Conservation (phyloP, 2,329 filamentous ascomycete genomes). For the Leptodontidium sp. region DNA sequence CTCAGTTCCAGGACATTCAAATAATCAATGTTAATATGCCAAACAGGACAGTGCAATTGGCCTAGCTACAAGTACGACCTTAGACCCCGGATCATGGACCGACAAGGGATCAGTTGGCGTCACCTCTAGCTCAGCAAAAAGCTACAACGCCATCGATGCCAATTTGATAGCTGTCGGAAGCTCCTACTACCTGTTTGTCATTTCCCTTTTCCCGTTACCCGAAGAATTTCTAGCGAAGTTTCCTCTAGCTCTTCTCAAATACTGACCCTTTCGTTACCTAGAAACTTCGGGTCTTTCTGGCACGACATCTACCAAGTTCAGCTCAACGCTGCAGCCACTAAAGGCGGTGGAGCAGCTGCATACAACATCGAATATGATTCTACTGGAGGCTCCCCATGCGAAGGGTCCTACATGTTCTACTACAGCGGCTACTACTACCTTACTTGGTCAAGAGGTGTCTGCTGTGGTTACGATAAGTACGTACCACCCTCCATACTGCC, state of each 20-base stretch:
- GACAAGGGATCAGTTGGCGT: conserved; percentile 65
- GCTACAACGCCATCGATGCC: conserved; percentile 69
- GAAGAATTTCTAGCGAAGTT: background rate
- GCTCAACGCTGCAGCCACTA: conserved; percentile 52
- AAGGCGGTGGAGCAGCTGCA: conserved; percentile 43
- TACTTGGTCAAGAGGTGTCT: conserved; percentile 67
- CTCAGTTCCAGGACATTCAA: background rate
- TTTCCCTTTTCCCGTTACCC: background rate
- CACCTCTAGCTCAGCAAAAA: conserved; percentile 50
- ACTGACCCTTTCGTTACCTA: background rate
- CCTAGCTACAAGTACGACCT: conserved; percentile 50
- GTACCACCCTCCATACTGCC: conserved; percentile 30
- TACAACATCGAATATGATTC: conserved; percentile 63
- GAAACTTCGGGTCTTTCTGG: conserved; percentile 75
- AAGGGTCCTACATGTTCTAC: conserved; percentile 65
- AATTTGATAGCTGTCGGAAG: conserved; percentile 57
- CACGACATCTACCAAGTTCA: conserved; percentile 66
- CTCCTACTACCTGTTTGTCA: conserved; percentile 53
- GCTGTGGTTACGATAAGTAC: conserved; percentile 65
- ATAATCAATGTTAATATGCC: background rate
- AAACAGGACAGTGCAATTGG: conserved; percentile 58
- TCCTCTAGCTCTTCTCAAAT: too few relatives aligned
- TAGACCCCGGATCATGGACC: conserved; percentile 65
- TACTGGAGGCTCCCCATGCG: conserved; percentile 59
- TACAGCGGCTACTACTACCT: conserved; percentile 68